Evolutionary conservation across 768 basidiomycete species (phyloP), one percentile per base, ranked within the genome.

Genomic region (Phaeotremella skinneri): DNA sequence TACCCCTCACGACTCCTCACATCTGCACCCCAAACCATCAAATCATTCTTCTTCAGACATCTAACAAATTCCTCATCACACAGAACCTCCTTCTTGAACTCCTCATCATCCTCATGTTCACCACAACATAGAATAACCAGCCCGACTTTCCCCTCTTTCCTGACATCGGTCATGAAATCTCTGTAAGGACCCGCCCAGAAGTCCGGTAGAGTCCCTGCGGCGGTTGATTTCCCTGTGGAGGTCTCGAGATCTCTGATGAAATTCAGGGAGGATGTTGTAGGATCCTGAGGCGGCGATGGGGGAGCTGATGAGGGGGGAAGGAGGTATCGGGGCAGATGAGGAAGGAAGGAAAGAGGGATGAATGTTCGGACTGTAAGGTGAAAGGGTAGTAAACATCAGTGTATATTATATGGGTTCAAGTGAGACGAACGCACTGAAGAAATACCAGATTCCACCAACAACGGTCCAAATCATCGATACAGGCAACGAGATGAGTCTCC

Each of bases 11-110:
- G 81, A 66, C 89, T 87, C 31, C 87, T 81, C 6, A 96, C 84
- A 71, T 97, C 93, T 16, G 90, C 93, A 2, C 88, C 94, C 94
- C 93, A 99, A 6, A 91, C 84, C 17, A 91, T 67, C 53, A 94
- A 81, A 50, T 87, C 80, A 73, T 91, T 87, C 31, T 87, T 85
- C 49, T 83, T 81, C 23, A 96, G 80, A 2, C 84, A 75, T 25
- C 82, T 82, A 5, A 92, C 83, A 45, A 97, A 82, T 7, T 81
- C 79, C 1, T 85, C 78, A 69, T 94, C 85, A 0, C 87, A 87
- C 17, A 98, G 80, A 0, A 90, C 90, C 3, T 82, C 81, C 59
- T 89, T 90, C 77, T 93, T 93, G 80, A 97, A 97, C 62, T 85
- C 87, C 1, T 85, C 79, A 23, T 87, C 88, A 63, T 91, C 86